A percentile compares a stretch with the other conserved stretches of the same genome.
Conservation (phyloP, 2,329 filamentous ascomycete genomes). For the Aspergillus sp. region DNA sequence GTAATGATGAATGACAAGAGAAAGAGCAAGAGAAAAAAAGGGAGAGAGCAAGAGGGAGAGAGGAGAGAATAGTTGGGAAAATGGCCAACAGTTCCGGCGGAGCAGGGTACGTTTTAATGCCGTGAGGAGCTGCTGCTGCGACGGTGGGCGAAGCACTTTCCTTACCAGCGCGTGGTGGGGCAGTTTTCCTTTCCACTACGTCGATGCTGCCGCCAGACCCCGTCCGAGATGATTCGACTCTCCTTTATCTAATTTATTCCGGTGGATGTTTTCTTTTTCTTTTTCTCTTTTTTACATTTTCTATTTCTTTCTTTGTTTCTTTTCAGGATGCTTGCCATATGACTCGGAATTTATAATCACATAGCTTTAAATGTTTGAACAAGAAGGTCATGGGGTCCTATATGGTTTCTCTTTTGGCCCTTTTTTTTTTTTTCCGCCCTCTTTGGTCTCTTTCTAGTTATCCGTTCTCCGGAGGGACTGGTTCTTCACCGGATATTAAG, state of each 20-base stretch:
- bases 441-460: not conserved
- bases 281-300: not conserved
- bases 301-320: not conserved
- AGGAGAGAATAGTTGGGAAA: slow-evolving; percentile 21
- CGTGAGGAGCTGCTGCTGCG: slow-evolving; percentile 7
- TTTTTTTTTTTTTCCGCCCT: not conserved
- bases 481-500: not conserved
- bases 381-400: too few relatives aligned
- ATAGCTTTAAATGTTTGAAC: too few relatives aligned
- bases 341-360: too few relatives aligned
- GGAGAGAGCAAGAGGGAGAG: slow-evolving; percentile 14
- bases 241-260: not conserved
- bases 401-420: not conserved
- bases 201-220: slow-evolving; percentile 13
- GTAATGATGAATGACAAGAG: slow-evolving; percentile 11
- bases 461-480: not conserved
- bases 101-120: slow-evolving; percentile 35
- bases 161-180: slow-evolving; percentile 14
- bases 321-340: too few relatives aligned
- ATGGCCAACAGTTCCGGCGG: slow-evolving; percentile 30
- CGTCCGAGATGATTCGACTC: not conserved
- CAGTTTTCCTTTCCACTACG: slow-evolving; percentile 13
- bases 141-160: not conserved
- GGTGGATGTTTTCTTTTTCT: not conserved
- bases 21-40: slow-evolving; percentile 12